Conservation (phyloP, 495 filamentous ascomycete genomes). For the Neurospora sublineolata region DNA sequence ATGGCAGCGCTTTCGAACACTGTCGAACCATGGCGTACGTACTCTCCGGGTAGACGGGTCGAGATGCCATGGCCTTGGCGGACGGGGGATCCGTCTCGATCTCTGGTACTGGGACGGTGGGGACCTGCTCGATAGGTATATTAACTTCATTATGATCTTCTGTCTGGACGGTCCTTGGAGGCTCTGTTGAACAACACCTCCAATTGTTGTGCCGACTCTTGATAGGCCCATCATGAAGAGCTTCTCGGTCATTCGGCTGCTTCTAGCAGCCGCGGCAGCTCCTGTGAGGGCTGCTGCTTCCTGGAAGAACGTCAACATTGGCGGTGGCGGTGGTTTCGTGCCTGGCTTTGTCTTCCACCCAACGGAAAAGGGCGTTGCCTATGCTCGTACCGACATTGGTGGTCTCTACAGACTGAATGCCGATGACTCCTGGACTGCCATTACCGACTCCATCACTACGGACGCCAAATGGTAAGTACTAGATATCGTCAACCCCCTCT, state of each 20-base stretch:
- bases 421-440: constrained; percentile 44
- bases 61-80: background rate
- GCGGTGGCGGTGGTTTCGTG: constrained; percentile 50
- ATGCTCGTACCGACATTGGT: constrained; percentile 53
- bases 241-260: constrained; percentile 20
- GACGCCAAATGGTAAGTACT: constrained; percentile 33
- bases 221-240: constrained; percentile 19
- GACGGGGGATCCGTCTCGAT: background rate
- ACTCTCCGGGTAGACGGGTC: constrained; percentile 7
- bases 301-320: constrained; percentile 39
- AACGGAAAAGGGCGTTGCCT: constrained; percentile 43
- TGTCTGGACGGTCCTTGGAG: background rate
- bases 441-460: constrained; percentile 41
- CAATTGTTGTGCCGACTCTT: background rate
- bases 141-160: constrained; percentile 7
- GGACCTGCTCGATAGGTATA: constrained; percentile 5
- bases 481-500: background rate
- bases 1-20: background rate
- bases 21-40: background rate
- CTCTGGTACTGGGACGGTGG: constrained; percentile 1
- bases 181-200: constrained; percentile 4
- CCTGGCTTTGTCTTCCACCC: constrained; percentile 50
- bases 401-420: constrained; percentile 46
- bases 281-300: constrained; percentile 23
- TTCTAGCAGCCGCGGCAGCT: constrained; percentile 19